These are phyloP conservation scores for Carex pumila DNA, from an alignment of 176 grass and related monocot species.

Conservation along the genomic window DNA sequence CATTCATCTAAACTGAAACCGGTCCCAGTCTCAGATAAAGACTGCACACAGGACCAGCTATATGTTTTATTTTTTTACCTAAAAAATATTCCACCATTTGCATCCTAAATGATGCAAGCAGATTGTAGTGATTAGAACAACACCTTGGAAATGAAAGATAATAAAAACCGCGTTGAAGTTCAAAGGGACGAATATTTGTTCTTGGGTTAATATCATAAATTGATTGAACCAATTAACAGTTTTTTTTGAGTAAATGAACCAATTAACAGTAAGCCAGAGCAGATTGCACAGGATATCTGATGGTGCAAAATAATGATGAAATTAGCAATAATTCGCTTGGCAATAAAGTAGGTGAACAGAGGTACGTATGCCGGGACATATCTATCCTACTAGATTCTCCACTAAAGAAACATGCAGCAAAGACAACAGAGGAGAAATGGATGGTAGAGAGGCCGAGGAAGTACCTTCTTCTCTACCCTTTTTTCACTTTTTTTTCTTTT, in stretches of 20 bases:
- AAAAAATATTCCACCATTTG: not conserved
- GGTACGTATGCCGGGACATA: not conserved
- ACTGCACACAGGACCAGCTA: not conserved
- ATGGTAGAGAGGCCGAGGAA: constrained; percentile 10
- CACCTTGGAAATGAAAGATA: not conserved
- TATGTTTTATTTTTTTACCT: not conserved
- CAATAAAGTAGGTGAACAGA: not conserved
- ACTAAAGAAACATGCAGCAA: not conserved
- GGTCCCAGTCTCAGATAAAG: no score
- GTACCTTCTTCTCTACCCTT: not conserved
- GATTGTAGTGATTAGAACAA: not conserved
- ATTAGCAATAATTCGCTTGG: not conserved
- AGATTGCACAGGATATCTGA: not conserved
- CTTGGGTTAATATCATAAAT: no score
- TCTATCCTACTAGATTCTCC: constrained; percentile 6
- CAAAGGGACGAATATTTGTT: not conserved
- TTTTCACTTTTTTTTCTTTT: not conserved
- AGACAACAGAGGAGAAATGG: not conserved
- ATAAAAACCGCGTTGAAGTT: no score
- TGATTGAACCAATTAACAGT: not conserved
- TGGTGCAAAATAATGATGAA: not conserved
- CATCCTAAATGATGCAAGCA: not conserved
- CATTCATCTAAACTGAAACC: not conserved
- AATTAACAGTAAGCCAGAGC: not conserved
- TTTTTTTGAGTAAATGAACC: no score